A percentile compares a stretch with the other conserved stretches of the same genome.
These are phyloP conservation scores for Aspergillus indologenus DNA, from an alignment of 495 filamentous ascomycete genomes.

Conservation along the genomic window DNA sequence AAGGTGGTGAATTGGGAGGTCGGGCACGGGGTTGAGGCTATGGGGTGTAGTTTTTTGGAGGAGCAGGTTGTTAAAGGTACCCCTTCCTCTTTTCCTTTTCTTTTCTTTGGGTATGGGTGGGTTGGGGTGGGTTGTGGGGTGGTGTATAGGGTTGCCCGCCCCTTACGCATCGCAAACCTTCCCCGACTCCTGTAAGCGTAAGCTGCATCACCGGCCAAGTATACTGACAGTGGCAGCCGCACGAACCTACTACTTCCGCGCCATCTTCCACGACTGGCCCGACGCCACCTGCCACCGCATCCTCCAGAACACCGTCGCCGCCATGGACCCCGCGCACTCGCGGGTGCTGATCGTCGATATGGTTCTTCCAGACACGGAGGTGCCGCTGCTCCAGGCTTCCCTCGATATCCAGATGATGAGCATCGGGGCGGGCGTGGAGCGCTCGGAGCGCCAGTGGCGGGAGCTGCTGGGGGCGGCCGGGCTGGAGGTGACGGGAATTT, in stretches of 20 bases:
- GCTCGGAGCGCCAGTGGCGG: constrained; percentile 39
- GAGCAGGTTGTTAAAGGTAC: constrained; percentile 32
- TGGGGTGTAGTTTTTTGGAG: constrained; percentile 37
- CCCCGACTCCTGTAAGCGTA: too few relatives aligned
- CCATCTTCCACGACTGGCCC: constrained; percentile 48
- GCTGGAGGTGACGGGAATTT: constrained; percentile 34
- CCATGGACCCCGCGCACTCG: constrained; percentile 36
- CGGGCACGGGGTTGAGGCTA: constrained; percentile 25
- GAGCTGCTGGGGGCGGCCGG: constrained; percentile 32
- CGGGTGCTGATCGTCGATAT: constrained; percentile 39
- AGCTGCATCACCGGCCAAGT: too few relatives aligned
- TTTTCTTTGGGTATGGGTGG: too few relatives aligned
- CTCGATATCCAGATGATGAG: constrained; percentile 49
- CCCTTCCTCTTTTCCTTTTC: not conserved
- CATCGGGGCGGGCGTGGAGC: constrained; percentile 38
- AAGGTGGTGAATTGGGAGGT: constrained; percentile 24
- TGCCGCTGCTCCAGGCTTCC: constrained; percentile 32
- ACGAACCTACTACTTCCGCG: constrained; percentile 40
- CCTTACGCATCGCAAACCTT: too few relatives aligned
- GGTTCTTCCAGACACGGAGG: constrained; percentile 35
- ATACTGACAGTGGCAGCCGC: constrained; percentile 25
- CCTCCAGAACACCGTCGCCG: constrained; percentile 33
- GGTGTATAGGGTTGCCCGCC: too few relatives aligned
- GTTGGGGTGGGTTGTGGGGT: too few relatives aligned
- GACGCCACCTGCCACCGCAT: constrained; percentile 38